Evolutionary conservation across 495 filamentous ascomycete genomes (phyloP).

Genomic region (Penicillium mononematosum): DNA sequence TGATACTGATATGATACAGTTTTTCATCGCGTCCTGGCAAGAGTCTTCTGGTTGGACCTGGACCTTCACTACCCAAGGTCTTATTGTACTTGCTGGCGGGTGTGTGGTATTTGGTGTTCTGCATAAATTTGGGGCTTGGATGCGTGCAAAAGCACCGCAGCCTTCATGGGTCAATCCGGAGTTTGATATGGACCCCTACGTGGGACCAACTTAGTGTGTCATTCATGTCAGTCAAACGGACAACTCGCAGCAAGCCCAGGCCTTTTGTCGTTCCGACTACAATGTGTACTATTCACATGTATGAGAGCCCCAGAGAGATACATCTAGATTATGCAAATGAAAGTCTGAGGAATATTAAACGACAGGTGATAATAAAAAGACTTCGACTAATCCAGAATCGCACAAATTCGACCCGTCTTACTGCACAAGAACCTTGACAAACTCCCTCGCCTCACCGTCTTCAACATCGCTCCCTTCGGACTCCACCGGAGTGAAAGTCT

Average conservation of each 20-base stretch:
- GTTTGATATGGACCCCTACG: conserved; percentile 29
- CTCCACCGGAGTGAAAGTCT: conserved; percentile 22
- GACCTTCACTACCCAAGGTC: conserved; percentile 56
- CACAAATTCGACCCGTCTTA: conserved; percentile 7
- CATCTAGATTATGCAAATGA: too few species aligned
- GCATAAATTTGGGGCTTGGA: conserved; percentile 46
- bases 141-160: conserved; percentile 30
- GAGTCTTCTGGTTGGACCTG: conserved; percentile 53
- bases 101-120: conserved; percentile 41
- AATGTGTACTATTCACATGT: too few species aligned
- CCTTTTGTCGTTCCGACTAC: too few species aligned
- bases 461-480: conserved; percentile 26
- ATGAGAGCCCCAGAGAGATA: too few species aligned
- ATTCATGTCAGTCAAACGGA: too few species aligned
- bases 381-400: neutral
- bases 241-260: too few species aligned
- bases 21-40: conserved; percentile 59
- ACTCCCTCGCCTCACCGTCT: conserved; percentile 30
- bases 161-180: conserved; percentile 47
- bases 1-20: conserved; percentile 27
- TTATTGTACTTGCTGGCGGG: conserved; percentile 47
- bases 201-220: too few species aligned
- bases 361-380: too few species aligned
- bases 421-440: conserved; percentile 34
- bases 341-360: too few species aligned